A percentile compares a stretch with the other conserved stretches of the same genome.
phyloP scores from a whole-genome alignment of 2,329 filamentous ascomycete genomes.

The Raffaelea arxii region DNA sequence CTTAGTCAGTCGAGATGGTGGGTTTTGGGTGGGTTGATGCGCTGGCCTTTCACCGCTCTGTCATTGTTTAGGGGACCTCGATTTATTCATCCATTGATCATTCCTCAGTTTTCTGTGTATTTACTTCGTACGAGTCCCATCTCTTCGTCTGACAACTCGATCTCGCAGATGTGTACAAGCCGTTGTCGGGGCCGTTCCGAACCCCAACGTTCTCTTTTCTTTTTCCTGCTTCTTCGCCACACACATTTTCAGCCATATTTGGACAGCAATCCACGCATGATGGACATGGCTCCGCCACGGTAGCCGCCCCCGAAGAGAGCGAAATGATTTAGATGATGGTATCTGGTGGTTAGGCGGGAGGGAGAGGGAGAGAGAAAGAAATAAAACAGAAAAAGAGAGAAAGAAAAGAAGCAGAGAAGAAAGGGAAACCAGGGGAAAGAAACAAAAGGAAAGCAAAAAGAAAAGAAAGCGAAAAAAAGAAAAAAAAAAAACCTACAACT shows the following conservation, averaged over 20 bases:
- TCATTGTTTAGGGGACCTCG: no score
- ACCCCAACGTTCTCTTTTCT: not conserved
- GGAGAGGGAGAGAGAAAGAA: not conserved
- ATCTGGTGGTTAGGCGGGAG: constrained; percentile 34
- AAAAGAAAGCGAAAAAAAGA: not conserved
- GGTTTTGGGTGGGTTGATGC: no score
- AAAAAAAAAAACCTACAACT: constrained; percentile 49
- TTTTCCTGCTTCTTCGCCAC: not conserved
- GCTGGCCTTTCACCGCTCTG: no score
- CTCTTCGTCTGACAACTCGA: no score
- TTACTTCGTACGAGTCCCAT: no score
- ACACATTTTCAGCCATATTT: constrained; percentile 63
- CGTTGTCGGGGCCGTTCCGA: not conserved
- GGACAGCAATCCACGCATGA: constrained; percentile 63
- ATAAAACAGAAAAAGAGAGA: no score
- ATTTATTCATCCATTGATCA: no score
- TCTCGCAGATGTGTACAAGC: no score
- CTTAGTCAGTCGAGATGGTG: no score
- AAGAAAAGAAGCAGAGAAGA: constrained; percentile 1
- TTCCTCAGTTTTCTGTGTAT: no score
- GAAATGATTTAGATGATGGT: constrained; percentile 86
- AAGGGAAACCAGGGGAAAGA: constrained; percentile 25
- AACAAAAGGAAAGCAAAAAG: not conserved
- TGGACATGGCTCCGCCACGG: constrained; percentile 61
- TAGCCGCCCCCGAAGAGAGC: constrained; percentile 79